A percentile compares a stretch with the other conserved stretches of the same genome.
Evolutionary conservation across 176 grass and related monocot species (phyloP).

Genomic region (Bothriochloa decipiens): DNA sequence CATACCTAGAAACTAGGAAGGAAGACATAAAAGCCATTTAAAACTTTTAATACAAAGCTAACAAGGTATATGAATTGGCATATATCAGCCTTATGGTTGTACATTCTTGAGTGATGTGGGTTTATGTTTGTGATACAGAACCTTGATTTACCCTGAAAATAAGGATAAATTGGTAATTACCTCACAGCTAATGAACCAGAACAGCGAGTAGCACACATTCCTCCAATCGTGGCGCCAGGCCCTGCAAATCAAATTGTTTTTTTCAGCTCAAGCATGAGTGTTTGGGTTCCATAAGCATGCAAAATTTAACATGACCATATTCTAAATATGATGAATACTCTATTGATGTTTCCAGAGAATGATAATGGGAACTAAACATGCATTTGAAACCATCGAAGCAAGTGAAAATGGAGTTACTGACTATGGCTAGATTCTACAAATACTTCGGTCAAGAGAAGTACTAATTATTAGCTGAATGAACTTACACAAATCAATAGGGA

Average conservation of each 20-base stretch:
- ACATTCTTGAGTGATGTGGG: background rate
- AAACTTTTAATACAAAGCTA: constrained; percentile 31
- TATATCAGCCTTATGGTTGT: background rate
- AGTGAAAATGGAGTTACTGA: background rate
- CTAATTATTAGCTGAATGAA: background rate
- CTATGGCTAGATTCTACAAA: background rate
- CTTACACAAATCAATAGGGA: background rate
- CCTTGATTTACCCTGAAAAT: constrained; percentile 24
- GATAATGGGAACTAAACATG: background rate
- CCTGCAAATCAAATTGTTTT: constrained; percentile 64
- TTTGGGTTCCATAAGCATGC: constrained; percentile 31
- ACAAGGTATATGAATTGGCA: constrained; percentile 17
- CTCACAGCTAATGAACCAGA: constrained; percentile 99
- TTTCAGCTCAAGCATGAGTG: constrained; percentile 13
- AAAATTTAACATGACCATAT: background rate
- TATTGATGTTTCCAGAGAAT: background rate
- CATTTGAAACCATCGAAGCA: background rate
- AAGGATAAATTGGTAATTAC: constrained; percentile 61
- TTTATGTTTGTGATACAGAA: constrained; percentile 27
- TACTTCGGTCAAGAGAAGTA: background rate
- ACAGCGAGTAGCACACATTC: constrained; percentile 97
- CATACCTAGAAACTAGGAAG: constrained; percentile 95
- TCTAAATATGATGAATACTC: background rate
- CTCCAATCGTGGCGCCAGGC: constrained; percentile 94
- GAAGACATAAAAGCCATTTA: constrained; percentile 63